These are phyloP conservation scores for Pulchroboletus neoregius DNA, from an alignment of 1,284 basidiomycete species.

Conservation along the genomic window DNA sequence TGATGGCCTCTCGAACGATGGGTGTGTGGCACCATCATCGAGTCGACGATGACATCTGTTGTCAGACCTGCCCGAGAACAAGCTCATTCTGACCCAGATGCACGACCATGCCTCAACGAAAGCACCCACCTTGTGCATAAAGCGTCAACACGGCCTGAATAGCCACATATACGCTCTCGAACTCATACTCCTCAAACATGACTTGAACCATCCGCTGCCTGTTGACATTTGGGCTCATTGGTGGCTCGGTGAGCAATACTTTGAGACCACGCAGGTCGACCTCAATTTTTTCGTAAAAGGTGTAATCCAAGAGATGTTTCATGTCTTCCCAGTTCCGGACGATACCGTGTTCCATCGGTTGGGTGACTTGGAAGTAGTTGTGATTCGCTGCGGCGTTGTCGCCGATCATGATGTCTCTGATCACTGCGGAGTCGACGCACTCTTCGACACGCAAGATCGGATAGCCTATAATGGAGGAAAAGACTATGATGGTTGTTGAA, in stretches of 20 bases:
- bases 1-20: constrained; percentile 70
- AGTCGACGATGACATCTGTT: constrained; percentile 98
- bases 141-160: constrained; percentile 98
- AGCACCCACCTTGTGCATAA: constrained; percentile 87
- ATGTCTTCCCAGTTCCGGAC: constrained; percentile 99
- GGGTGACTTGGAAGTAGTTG: constrained; percentile 93
- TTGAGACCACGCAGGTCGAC: constrained; percentile 87
- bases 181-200: constrained; percentile 99
- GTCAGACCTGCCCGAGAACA: constrained; percentile 69
- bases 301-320: constrained; percentile 98
- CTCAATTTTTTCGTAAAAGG: constrained; percentile 92
- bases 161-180: constrained; percentile 94
- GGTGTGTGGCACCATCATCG: constrained; percentile 99
- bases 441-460: constrained; percentile 98
- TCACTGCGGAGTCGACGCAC: constrained; percentile 75
- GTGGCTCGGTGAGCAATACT: constrained; percentile 96
- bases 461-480: constrained; percentile 94
- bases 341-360: constrained; percentile 99
- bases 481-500: constrained; percentile 52
- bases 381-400: constrained; percentile 94
- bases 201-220: constrained; percentile 94
- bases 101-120: not conserved
- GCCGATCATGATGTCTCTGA: constrained; percentile 98
- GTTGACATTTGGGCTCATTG: constrained; percentile 97
- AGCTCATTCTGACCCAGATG: not conserved